Evolutionary conservation across 2,329 filamentous ascomycete species (phyloP), one percentile per base, ranked within the genome.

Genomic region (Trichoderma breve): DNA sequence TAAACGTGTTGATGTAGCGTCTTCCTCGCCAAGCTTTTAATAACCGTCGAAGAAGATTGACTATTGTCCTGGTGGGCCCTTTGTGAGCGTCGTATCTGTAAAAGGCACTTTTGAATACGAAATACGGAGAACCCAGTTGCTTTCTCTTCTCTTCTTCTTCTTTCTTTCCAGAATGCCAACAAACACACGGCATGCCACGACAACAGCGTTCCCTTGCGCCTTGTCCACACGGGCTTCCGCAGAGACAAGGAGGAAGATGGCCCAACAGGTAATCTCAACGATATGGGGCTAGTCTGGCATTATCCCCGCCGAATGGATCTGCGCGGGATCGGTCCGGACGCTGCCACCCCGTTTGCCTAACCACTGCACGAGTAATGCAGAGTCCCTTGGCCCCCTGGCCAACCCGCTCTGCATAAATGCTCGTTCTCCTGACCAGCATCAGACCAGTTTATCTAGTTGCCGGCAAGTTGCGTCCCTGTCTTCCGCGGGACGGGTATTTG

Each of bases 321-420:
- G 70, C 70, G 70, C 70, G 63, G 70, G 62, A 66, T 67, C 70
- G 70, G 62, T 60, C 70, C 70, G 70, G 63, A 57, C 24, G 36
- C 55, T 47, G 51, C 64, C 24, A 57, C 53, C 64, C 66, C 55
- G 28, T 60, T 51, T 34, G 30, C 36, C 57, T 53, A 61, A 57
- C 24, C 34, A 61, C n/a, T 14, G 51, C 51, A 61, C 67, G 57
- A 70, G 67, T 62, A 70, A 70, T 62, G 67, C 18, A 43, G 36
- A 21, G 39, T 43, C 62, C 43, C 21, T 65, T 32, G 55, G 55
- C 28, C 15, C 53, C 55, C 32, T 28, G n/a, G 34, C 21, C 39
- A 21, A 18, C 36, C 36, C 62, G 14, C 34, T 43, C 8, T 55
- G 64, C 67, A 62, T 62, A 28, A 70, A 36, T 47, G 60, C 60